Conservation (phyloP, 495 filamentous ascomycete species). For the Penicillium simplicissimum region DNA sequence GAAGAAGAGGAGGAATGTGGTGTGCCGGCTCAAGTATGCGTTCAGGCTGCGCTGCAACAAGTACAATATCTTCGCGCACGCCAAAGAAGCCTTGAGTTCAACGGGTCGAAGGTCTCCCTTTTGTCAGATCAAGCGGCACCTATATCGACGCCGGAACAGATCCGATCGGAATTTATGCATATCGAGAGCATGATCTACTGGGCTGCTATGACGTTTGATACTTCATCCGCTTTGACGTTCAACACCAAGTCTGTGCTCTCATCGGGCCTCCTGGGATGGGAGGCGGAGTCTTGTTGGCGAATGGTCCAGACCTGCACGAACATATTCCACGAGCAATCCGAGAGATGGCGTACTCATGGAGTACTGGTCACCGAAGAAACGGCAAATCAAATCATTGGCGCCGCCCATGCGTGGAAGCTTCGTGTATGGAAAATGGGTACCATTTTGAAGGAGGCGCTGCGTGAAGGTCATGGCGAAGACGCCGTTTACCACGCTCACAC, state of each 20-base stretch:
- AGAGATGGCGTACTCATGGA: constrained; percentile 18
- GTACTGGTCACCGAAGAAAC: constrained; percentile 21
- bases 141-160: constrained; percentile 12
- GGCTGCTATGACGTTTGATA: constrained; percentile 25
- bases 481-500: constrained; percentile 17
- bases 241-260: constrained; percentile 22
- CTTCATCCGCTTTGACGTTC: constrained; percentile 21
- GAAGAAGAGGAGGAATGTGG: constrained; percentile 22
- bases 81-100: constrained; percentile 23
- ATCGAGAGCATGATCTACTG: constrained; percentile 26
- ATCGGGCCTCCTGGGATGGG: constrained; percentile 15
- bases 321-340: constrained; percentile 22
- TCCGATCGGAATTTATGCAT: constrained; percentile 17
- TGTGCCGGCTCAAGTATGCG: constrained; percentile 20
- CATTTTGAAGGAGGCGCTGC: constrained; percentile 21
- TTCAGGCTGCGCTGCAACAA: constrained; percentile 24
- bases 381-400: constrained; percentile 25
- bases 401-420: constrained; percentile 18
- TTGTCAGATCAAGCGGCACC: constrained; percentile 11
- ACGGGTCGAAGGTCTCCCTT: constrained; percentile 22
- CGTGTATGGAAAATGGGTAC: constrained; percentile 22
- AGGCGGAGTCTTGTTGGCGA: constrained; percentile 18
- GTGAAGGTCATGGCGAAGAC: constrained; percentile 22
- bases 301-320: constrained; percentile 22
- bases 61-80: constrained; percentile 19